phyloP scores from a whole-genome alignment of 257 asterid genomes.

The Nicotiana paniculata region DNA sequence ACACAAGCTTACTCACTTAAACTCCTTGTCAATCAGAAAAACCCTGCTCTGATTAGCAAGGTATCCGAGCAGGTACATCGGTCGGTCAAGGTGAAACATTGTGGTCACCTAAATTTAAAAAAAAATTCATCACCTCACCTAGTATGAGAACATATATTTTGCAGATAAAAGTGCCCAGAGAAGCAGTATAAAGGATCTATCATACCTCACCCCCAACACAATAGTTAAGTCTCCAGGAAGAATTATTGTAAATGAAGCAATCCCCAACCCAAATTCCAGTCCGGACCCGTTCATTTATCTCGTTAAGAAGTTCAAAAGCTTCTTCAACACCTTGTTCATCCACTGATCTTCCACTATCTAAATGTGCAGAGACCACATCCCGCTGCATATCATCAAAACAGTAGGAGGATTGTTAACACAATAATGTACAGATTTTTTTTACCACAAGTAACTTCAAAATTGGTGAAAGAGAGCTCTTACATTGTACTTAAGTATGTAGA shows the following conservation, averaged over 20 bases:
- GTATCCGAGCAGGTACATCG: conserved; percentile 96
- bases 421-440: background rate
- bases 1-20: conserved; percentile 60
- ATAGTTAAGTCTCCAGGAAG: conserved; percentile 97
- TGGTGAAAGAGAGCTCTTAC: conserved; percentile 23
- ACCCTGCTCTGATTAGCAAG: conserved; percentile 93
- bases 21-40: conserved; percentile 86
- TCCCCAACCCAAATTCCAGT: conserved; percentile 99
- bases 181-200: background rate
- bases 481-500: conserved; percentile 73
- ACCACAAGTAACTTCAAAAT: background rate
- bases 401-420: conserved; percentile 9
- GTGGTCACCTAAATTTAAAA: conserved; percentile 70
- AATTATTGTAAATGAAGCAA: conserved; percentile 89
- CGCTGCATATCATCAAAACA: conserved; percentile 47
- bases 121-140: background rate
- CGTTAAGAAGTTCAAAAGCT: conserved; percentile 94
- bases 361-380: conserved; percentile 86
- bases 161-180: background rate
- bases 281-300: conserved; percentile 88
- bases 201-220: conserved; percentile 99
- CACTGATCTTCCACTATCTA: conserved; percentile 79
- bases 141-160: background rate
- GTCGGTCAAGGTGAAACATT: conserved; percentile 95
- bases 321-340: conserved; percentile 98